Percentiles rank a stretch among this genome's conserved stretches.
Evolutionary conservation across 345 rosid genomes (phyloP).

Genomic region (Iberis pinnata): DNA sequence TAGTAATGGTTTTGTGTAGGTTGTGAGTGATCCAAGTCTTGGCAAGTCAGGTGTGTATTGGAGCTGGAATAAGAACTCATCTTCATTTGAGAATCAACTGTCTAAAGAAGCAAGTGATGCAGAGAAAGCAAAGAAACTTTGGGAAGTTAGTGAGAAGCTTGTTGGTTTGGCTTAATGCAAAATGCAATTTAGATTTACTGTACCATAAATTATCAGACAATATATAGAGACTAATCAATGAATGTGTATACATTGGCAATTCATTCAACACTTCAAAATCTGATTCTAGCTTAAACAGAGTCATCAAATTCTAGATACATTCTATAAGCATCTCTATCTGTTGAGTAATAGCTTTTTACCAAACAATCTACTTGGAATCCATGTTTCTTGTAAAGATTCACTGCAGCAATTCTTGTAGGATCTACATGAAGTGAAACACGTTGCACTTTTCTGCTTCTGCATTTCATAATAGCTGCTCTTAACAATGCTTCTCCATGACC

Average conservation of each 20-base stretch:
- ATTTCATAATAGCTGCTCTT: slow-evolving; percentile 56
- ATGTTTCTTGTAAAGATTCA: slow-evolving; percentile 59
- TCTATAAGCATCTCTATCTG: slow-evolving; percentile 64
- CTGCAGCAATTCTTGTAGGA: slow-evolving; percentile 52
- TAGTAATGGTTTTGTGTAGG: slow-evolving; percentile 32
- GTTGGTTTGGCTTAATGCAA: slow-evolving; percentile 28
- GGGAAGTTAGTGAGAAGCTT: slow-evolving; percentile 40
- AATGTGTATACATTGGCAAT: too few relatives aligned
- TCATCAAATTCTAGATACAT: slow-evolving; percentile 61
- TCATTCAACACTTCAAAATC: too few relatives aligned
- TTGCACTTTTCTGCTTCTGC: slow-evolving; percentile 59
- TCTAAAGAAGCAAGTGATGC: slow-evolving; percentile 85
- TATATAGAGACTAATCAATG: too few relatives aligned
- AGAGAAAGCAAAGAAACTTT: slow-evolving; percentile 54
- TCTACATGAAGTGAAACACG: slow-evolving; percentile 74
- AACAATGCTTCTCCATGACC: slow-evolving; percentile 70
- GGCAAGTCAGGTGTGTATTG: slow-evolving; percentile 86
- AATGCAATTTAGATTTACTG: not conserved
- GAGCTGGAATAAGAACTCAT: slow-evolving; percentile 92
- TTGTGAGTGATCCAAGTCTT: slow-evolving; percentile 79
- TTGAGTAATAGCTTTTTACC: slow-evolving; percentile 57
- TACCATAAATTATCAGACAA: not conserved
- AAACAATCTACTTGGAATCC: slow-evolving; percentile 65
- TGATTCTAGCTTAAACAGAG: slow-evolving; percentile 1
- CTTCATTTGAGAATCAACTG: slow-evolving; percentile 81